These are phyloP conservation scores for Dactylellina leptospora DNA, from an alignment of 2,329 filamentous ascomycete genomes.

Conservation along the genomic window DNA sequence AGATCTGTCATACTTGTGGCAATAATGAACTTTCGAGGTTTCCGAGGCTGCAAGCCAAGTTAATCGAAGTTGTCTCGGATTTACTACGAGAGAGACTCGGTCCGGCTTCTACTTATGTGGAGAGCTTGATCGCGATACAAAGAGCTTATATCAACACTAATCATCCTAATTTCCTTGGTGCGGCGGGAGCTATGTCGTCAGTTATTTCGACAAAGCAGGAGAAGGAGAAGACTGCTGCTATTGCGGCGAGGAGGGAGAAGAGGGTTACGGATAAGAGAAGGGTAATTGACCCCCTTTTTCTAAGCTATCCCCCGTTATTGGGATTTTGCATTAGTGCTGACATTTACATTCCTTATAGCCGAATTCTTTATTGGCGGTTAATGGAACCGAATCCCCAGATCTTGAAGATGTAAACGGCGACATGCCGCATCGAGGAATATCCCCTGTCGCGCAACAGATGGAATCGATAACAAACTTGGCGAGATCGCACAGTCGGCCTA, in stretches of 20 bases:
- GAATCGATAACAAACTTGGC: constrained; percentile 60
- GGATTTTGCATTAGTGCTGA: background rate
- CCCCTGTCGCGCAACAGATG: constrained; percentile 51
- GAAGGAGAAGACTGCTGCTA: constrained; percentile 79
- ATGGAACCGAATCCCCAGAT: constrained; percentile 75
- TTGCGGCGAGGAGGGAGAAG: constrained; percentile 84
- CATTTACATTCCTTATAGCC: constrained; percentile 36
- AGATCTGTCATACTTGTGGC: constrained; percentile 98
- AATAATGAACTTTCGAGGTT: constrained; percentile 92
- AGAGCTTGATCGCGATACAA: constrained; percentile 96
- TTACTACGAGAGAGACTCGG: constrained; percentile 90
- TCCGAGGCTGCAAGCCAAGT: constrained; percentile 90
- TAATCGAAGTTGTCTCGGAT: constrained; percentile 98
- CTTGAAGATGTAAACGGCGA: constrained; percentile 67
- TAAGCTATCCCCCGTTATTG: background rate
- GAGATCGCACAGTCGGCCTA: constrained; percentile 65
- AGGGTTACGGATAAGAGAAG: constrained; percentile 67
- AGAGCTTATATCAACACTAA: constrained; percentile 99
- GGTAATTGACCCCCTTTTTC: constrained; percentile 9
- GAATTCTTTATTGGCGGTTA: constrained; percentile 63
- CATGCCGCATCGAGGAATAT: constrained; percentile 54
- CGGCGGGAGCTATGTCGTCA: constrained; percentile 95
- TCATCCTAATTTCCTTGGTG: constrained; percentile 96
- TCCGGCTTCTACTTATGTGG: constrained; percentile 87
- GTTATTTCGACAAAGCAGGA: constrained; percentile 96